These are phyloP conservation scores for Lyophyllum atratum DNA, from an alignment of 768 basidiomycete species.

Conservation along the genomic window DNA sequence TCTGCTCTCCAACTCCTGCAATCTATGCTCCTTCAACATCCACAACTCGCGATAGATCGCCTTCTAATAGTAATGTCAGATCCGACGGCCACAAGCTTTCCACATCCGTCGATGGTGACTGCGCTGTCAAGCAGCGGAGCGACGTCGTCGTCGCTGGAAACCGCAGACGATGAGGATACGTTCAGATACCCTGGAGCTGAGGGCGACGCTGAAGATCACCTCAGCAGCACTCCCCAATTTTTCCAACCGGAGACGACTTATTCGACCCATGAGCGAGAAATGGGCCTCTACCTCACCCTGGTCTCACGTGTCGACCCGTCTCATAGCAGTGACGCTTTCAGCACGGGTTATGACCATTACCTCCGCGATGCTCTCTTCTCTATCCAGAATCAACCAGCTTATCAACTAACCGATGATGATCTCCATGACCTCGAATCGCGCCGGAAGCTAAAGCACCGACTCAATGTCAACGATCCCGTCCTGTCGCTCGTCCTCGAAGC, in stretches of 20 bases:
- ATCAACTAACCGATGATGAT: constrained; percentile 45
- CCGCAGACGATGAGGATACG: constrained; percentile 55
- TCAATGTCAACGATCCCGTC: constrained; percentile 78
- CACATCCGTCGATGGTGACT: constrained; percentile 50
- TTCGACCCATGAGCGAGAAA: constrained; percentile 83
- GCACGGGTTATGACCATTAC: constrained; percentile 85
- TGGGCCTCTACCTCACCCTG: constrained; percentile 75
- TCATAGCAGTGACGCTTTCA: constrained; percentile 71
- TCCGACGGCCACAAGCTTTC: constrained; percentile 73
- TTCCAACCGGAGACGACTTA: constrained; percentile 71
- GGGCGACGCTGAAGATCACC: neutral
- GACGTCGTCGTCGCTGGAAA: constrained; percentile 23
- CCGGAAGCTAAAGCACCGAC: constrained; percentile 63
- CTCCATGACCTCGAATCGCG: constrained; percentile 37
- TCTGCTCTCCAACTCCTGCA: constrained; percentile 82
- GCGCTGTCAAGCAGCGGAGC: constrained; percentile 10
- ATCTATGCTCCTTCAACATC: constrained; percentile 71
- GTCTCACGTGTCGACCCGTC: constrained; percentile 78
- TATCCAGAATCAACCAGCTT: constrained; percentile 67
- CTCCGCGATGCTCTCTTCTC: constrained; percentile 71
- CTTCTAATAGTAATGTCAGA: constrained; percentile 74
- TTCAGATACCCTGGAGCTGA: constrained; percentile 27
- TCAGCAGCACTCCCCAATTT: constrained; percentile 39
- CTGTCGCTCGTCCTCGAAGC: constrained; percentile 70
- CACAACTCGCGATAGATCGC: constrained; percentile 62